Evolutionary conservation across 2,329 filamentous ascomycete genomes (phyloP).

Genomic region (Clonostachys sp.): DNA sequence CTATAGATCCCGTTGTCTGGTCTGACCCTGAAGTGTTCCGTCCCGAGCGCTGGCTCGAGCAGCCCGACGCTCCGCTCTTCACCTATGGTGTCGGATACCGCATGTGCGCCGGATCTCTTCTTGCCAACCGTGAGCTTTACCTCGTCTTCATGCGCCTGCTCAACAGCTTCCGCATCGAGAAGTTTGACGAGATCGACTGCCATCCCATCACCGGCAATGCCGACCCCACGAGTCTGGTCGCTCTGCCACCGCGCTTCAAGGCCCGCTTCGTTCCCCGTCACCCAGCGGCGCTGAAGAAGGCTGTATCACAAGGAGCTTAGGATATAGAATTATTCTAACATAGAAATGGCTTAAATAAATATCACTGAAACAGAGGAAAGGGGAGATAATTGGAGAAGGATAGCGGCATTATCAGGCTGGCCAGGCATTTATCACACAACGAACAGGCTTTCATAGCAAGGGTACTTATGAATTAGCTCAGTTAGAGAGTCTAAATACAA

Average conservation of each 20-base stretch:
- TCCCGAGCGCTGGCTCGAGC: constrained; percentile 55
- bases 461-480: no score
- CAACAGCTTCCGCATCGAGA: constrained; percentile 55
- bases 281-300: constrained; percentile 3
- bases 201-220: constrained; percentile 55
- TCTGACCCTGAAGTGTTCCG: constrained; percentile 53
- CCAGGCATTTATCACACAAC: no score
- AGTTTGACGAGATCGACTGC: constrained; percentile 47
- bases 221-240: constrained; percentile 58
- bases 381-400: no score
- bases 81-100: constrained; percentile 63
- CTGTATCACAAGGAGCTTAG: no score
- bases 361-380: no score
- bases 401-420: no score
- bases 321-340: no score
- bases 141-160: constrained; percentile 58
- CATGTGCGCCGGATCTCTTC: constrained; percentile 61
- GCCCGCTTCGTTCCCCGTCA: constrained; percentile 51
- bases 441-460: no score
- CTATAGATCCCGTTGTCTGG: constrained; percentile 47
- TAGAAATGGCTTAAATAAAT: no score
- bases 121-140: constrained; percentile 63
- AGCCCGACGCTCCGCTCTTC: constrained; percentile 57
- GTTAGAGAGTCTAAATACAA: no score
- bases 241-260: constrained; percentile 53